Conservation (phyloP, 495 filamentous ascomycete species). For the Aspergillus indologenus region DNA sequence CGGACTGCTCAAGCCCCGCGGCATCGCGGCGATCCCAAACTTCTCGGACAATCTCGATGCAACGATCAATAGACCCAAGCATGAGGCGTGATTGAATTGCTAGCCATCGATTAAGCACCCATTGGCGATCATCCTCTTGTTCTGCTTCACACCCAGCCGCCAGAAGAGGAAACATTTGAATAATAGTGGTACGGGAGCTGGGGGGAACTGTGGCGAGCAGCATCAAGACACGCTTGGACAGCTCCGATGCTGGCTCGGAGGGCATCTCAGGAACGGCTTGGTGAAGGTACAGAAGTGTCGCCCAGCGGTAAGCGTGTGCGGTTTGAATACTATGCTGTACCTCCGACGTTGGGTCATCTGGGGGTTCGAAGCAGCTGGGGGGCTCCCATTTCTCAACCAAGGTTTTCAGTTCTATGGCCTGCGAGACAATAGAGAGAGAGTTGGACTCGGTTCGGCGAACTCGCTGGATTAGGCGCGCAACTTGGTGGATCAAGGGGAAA, state of each 20-base stretch:
- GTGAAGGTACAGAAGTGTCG: conserved; percentile 71
- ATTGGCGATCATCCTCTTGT: conserved; percentile 60
- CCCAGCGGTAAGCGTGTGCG: conserved; percentile 74
- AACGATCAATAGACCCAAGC: conserved; percentile 70
- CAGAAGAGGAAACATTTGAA: conserved; percentile 74
- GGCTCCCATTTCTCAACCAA: conserved; percentile 64
- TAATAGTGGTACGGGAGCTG: conserved; percentile 62
- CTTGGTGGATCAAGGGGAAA: conserved; percentile 70
- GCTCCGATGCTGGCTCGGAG: conserved; percentile 50
- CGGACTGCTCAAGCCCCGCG: conserved; percentile 24
- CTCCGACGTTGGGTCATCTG: conserved; percentile 64
- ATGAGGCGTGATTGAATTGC: conserved; percentile 62
- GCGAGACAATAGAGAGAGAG: conserved; percentile 57
- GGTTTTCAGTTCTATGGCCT: conserved; percentile 63
- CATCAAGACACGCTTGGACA: conserved; percentile 61
- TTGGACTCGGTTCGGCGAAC: conserved; percentile 59
- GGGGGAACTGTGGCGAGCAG: conserved; percentile 63
- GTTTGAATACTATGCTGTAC: conserved; percentile 68
- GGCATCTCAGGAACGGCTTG: conserved; percentile 77
- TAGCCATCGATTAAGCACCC: conserved; percentile 65
- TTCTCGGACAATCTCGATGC: conserved; percentile 73
- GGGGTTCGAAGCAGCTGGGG: conserved; percentile 54
- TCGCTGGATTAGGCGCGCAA: conserved; percentile 64
- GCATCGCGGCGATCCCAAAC: conserved; percentile 61
- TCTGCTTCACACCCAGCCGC: conserved; percentile 68